Conservation (phyloP, 1,139 yeast genomes). For the Scheffersomyces titani region DNA sequence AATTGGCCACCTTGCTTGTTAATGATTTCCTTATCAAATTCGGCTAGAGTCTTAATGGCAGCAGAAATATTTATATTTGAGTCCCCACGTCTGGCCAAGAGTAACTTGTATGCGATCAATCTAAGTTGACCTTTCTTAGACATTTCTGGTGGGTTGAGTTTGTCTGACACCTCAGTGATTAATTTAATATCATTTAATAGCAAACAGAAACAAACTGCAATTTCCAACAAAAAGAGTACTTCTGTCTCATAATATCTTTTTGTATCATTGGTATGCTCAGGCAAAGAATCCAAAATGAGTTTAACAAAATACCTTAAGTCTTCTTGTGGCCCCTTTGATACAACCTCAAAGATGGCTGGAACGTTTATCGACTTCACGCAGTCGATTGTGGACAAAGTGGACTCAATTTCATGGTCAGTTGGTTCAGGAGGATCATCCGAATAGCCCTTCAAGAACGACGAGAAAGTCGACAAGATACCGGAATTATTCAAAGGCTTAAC, state of each 20-base stretch:
- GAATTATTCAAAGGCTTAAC: conserved; percentile 63
- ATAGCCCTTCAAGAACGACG: conserved; percentile 87
- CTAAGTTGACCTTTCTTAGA: conserved; percentile 34
- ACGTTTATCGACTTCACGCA: conserved; percentile 73
- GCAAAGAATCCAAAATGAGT: conserved; percentile 31
- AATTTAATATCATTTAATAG: conserved; percentile 41
- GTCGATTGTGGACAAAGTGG: conserved; percentile 78
- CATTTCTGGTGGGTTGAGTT: conserved; percentile 21
- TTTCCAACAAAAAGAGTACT: conserved; percentile 56
- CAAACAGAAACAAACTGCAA: conserved; percentile 51
- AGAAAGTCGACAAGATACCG: conserved; percentile 83
- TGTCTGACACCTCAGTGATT: conserved; percentile 23
- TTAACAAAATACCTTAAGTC: conserved; percentile 20
- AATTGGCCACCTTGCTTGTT: conserved; percentile 52
- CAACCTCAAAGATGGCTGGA: conserved; percentile 47
- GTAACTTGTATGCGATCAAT: conserved; percentile 40
- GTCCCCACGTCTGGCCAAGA: conserved; percentile 37
- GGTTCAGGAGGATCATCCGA: conserved; percentile 90
- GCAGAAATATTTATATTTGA: conserved; percentile 12
- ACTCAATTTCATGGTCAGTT: conserved; percentile 85
- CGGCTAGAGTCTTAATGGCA: conserved; percentile 25
- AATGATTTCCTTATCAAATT: conserved; percentile 40
- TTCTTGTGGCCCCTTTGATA: conserved; percentile 33
- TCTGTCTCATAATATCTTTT: conserved; percentile 56
- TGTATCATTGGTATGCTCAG: conserved; percentile 31